Conservation (phyloP, 768 basidiomycete species). For the Leccinum pellstonianum region DNA sequence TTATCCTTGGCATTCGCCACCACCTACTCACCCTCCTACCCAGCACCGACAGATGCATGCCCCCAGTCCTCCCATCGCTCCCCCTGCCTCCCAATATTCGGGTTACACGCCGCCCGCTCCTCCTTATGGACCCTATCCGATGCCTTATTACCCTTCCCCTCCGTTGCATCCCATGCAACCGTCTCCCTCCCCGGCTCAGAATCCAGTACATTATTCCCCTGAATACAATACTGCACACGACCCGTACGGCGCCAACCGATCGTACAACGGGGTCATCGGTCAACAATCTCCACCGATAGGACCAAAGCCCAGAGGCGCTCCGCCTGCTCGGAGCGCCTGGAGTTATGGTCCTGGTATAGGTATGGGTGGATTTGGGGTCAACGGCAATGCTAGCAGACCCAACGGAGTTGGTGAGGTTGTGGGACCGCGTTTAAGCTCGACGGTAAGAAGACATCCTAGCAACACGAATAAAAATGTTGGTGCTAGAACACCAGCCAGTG, state of each 20-base stretch:
- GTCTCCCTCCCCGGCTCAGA: slow-evolving; percentile 27
- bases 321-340: slow-evolving; percentile 56
- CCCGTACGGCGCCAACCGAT: slow-evolving; percentile 20
- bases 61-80: slow-evolving; percentile 31
- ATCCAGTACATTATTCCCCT: slow-evolving; percentile 26
- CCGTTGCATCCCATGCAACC: slow-evolving; percentile 28
- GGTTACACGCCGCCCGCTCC: slow-evolving; percentile 32
- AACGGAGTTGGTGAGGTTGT: slow-evolving; percentile 45
- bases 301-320: slow-evolving; percentile 33
- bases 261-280: slow-evolving; percentile 32
- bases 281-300: slow-evolving; percentile 31
- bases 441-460: slow-evolving; percentile 47
- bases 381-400: slow-evolving; percentile 25
- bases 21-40: slow-evolving; percentile 41
- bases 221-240: slow-evolving; percentile 32
- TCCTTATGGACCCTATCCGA: slow-evolving; percentile 37
- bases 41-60: slow-evolving; percentile 36
- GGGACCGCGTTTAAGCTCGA: slow-evolving; percentile 61
- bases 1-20: slow-evolving; percentile 36
- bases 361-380: slow-evolving; percentile 42
- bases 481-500: slow-evolving; percentile 60
- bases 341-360: slow-evolving; percentile 67
- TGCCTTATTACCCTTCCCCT: slow-evolving; percentile 34
- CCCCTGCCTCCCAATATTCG: slow-evolving; percentile 33
- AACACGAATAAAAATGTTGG: slow-evolving; percentile 53